Base-by-base conservation (phyloP, 1,139 yeast genomes). In the Taphrina betulina region DNA sequence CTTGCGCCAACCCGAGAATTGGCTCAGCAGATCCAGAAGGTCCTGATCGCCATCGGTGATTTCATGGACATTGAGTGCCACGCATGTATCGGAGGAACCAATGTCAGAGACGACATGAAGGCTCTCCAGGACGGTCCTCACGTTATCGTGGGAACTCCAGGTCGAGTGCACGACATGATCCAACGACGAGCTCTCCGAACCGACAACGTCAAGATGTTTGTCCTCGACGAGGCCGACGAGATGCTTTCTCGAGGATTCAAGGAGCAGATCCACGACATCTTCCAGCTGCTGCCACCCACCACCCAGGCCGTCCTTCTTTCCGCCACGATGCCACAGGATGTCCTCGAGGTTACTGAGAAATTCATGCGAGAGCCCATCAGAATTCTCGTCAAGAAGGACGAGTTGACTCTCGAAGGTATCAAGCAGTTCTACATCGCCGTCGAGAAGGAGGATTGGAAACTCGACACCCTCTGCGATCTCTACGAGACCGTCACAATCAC, bases 181-280 rank as follows among this genome's bases (percentile, higher is more conserved):
- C 90, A 87, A 76, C 83, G 96, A 75, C 83, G 96, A 73, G 80
- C 79, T 76, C 84, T 92, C 76, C 84, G 80, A 75, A 88, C 96
- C 67, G 85, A 85, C 69, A 79, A 83, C 75, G 79, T 92, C 72
- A 88, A 89, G 81, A 90, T 92, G 96, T 85, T 92, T 78, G 86
- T 92, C 72, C 82, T 92, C 75, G 98, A 92, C 78, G 98, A 92
- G 79, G 98, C 98, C 72, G 98, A 92, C 80, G 96, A 90, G 80
- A 85, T 92, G 94, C 82, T 92, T 75, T 83, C 94, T 60, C 81
- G 95, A 66, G 98, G 98, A 68, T 92, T 92, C 85, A 88, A 86
- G 78, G 95, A 87, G 74, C 97, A 92, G 79, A 92, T 92, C 71
- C 89, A 90, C 82, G 90, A 90, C 76, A 87, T 92, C 71, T 90